Percentiles rank a stretch among this genome's conserved stretches.
Evolutionary conservation across 2,329 filamentous ascomycete genomes (phyloP).

Genomic region (Alternaria burnsii): DNA sequence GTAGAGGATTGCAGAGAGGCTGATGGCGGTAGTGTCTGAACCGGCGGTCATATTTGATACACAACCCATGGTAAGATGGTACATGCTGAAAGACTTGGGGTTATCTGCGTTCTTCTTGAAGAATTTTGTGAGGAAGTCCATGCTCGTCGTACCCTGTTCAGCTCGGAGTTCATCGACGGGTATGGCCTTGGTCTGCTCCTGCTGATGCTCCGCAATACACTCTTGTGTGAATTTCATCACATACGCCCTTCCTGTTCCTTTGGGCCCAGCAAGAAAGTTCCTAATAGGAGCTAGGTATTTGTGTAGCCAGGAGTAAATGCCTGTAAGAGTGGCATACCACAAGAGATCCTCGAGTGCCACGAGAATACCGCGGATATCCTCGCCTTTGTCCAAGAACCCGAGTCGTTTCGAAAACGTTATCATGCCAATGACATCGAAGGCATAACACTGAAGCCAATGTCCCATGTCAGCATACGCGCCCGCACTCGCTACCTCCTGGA

Average conservation of each 20-base stretch:
- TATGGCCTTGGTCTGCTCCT: slow-evolving; percentile 12
- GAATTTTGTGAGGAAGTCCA: slow-evolving; percentile 28
- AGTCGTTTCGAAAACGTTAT: slow-evolving; percentile 30
- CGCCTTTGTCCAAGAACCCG: slow-evolving; percentile 27
- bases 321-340: slow-evolving; percentile 10
- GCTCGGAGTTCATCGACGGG: slow-evolving; percentile 6
- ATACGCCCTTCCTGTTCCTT: slow-evolving; percentile 36
- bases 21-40: slow-evolving; percentile 56
- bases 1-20: slow-evolving; percentile 38
- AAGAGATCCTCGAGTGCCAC: slow-evolving; percentile 15
- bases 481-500: slow-evolving; percentile 40
- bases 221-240: slow-evolving; percentile 36
- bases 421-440: slow-evolving; percentile 52
- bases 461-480: slow-evolving; percentile 28
- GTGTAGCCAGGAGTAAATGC: slow-evolving; percentile 40
- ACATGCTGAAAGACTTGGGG: slow-evolving; percentile 47
- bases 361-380: slow-evolving; percentile 19
- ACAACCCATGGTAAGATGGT: slow-evolving; percentile 50
- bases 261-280: slow-evolving; percentile 47
- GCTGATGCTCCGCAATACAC: slow-evolving; percentile 25
- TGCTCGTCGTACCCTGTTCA: slow-evolving; percentile 6
- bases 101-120: slow-evolving; percentile 25
- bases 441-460: slow-evolving; percentile 48
- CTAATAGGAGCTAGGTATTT: slow-evolving; percentile 45
- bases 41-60: slow-evolving; percentile 52